These are phyloP conservation scores for Cardamine chenopodiifolia DNA, from an alignment of 345 rosid genomes.

Conservation along the genomic window DNA sequence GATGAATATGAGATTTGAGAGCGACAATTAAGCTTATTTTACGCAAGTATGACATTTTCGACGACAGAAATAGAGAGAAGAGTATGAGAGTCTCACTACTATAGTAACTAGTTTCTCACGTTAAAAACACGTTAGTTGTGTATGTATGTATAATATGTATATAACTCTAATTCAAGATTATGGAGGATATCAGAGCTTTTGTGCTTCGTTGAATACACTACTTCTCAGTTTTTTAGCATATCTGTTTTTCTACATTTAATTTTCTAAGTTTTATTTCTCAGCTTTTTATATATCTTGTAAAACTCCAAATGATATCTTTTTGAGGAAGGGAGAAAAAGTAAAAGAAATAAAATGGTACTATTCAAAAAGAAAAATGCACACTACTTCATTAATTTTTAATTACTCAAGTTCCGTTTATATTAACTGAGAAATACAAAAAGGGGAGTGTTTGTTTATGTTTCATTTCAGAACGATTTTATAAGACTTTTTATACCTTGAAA, in stretches of 20 bases:
- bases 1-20: conserved; percentile 35
- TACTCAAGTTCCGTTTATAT: not conserved
- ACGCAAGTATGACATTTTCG: conserved; percentile 17
- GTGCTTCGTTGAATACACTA: not conserved
- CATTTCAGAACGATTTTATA: not conserved
- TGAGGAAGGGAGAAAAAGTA: too few relatives aligned
- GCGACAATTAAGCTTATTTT: conserved; percentile 33
- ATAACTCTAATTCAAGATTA: conserved; percentile 15
- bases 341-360: too few relatives aligned
- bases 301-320: too few relatives aligned
- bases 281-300: too few relatives aligned
- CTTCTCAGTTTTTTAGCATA: too few relatives aligned
- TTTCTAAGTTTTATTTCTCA: too few relatives aligned
- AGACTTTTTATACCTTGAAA: not conserved
- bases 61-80: conserved; percentile 13
- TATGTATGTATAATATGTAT: not conserved
- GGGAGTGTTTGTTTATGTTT: not conserved
- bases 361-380: too few relatives aligned
- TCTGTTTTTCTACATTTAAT: too few relatives aligned
- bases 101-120: conserved; percentile 7
- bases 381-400: not conserved
- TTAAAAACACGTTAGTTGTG: not conserved
- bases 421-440: not conserved
- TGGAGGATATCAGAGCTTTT: conserved; percentile 20
- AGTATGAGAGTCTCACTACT: conserved; percentile 29